Base-by-base conservation (phyloP, 352 stramenopile species). In the Globisporangium camurandrum region DNA sequence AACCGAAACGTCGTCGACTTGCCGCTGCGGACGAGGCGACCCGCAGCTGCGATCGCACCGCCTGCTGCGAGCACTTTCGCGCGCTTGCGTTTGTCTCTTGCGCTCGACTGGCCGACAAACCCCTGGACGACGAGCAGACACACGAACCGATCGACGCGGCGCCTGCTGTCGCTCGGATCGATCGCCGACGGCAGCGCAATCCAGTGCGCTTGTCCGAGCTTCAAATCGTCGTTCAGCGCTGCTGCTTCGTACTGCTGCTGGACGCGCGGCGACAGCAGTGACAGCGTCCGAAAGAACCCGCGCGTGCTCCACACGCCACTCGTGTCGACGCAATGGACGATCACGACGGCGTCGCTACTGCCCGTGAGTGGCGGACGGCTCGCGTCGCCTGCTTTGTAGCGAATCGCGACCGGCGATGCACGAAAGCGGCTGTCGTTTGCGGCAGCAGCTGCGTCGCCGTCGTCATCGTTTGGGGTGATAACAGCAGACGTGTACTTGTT, bases 281-380 rank as follows among this genome's bases (percentile, higher is more conserved):
- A 81, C 17, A 90, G 54, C 7, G 61, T 67, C 19, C 75, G 71
- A 19, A 90, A 90, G 49, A 90, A 90, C n/a, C 79, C 79, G 27
- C 76, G 74, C 10, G 67, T 59, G 33, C 71, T 82, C 79, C 79
- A 90, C 22, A 77, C 66, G 22, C 79, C 79, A 44, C 75, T 88
- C 11, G 68, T 90, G 39, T 90, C 74, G 27, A 88, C 75, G 41
- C 75, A 90, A 26, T 90, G 79, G n/a, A 86, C 67, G 47, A 88
- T 71, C 51, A 90, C 74, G 26, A 63, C 53, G 6, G 60, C 55
- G 3, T 39, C 60, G 1, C 40, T 56, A 2, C 34, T 53, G 20
- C 38, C 49, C 14, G 43, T 54, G 5, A 59, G 12, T 28, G 50
- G 56, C 11, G 76, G 76, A 2, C 60, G 67, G 30, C 73, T 86